These are phyloP conservation scores for Salix suchowensis DNA, from an alignment of 345 rosid genomes.

Conservation along the genomic window DNA sequence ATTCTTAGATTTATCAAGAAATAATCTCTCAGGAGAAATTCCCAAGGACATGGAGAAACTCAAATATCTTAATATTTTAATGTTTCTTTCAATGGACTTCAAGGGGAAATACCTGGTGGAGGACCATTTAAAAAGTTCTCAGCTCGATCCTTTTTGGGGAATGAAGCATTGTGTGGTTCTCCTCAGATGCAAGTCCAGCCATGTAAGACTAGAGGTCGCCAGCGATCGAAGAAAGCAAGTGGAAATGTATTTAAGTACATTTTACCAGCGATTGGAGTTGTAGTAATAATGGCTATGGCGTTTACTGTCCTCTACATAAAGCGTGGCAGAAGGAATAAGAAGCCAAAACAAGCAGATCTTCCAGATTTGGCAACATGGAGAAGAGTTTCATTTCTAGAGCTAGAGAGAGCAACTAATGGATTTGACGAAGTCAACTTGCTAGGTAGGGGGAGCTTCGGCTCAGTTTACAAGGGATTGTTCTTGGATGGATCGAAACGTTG, in stretches of 20 bases:
- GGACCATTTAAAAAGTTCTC: conserved; percentile 22
- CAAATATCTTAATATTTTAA: background rate
- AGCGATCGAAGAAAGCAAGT: background rate
- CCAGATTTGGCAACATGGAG: background rate
- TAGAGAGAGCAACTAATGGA: conserved; percentile 2
- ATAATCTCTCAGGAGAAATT: conserved; percentile 12
- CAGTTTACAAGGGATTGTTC: background rate
- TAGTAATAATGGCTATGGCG: background rate
- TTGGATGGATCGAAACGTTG: background rate
- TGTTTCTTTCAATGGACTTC: conserved; percentile 13
- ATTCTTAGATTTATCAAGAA: conserved; percentile 7
- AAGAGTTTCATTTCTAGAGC: background rate
- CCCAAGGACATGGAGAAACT: conserved; percentile 15
- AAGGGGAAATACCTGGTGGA: conserved; percentile 9
- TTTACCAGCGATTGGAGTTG: background rate
- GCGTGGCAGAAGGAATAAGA: no score
- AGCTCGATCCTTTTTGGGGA: conserved; percentile 13
- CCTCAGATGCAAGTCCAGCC: conserved; percentile 7
- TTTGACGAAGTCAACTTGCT: background rate
- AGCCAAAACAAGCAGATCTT: background rate
- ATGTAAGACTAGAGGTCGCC: background rate
- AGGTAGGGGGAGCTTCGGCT: background rate
- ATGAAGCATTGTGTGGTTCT: conserved; percentile 24
- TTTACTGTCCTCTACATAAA: background rate
- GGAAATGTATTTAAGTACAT: background rate